Evolutionary conservation across 2,329 filamentous ascomycete species (phyloP), one percentile per base, ranked within the genome.

Genomic region (Sporothrix luriei): DNA sequence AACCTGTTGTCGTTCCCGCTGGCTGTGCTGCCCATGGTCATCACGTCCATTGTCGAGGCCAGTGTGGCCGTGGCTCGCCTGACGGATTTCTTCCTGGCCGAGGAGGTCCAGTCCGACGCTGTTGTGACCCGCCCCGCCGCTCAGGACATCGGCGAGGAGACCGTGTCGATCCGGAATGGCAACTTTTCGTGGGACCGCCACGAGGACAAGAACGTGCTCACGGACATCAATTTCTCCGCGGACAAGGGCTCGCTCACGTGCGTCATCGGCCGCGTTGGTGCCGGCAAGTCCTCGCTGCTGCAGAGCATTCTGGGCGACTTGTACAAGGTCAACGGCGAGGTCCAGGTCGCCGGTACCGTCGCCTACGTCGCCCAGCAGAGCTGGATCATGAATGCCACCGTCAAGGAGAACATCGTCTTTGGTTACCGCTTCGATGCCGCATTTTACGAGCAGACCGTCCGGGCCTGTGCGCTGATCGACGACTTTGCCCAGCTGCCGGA

Each of bases 321-420:
- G 4, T 97, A 91, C 89, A 98, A 97, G 78, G 84, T 90, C 65
- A 88, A 91, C 71, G 95, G 95, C 62, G 85, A 91, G 72, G 94
- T 97, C 4, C 84, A 91, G 69, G 85, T 99, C 11, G 89, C 91
- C 74, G 96, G 95, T 61, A 88, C 85, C 38, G 87, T 93, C 52
- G 95, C 95, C 1, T 99, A 98, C 78, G 95, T 97, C 70, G 92
- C 93, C 19, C 96, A 99, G 78, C 89, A 92, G 76, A 84, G 93
- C 24, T 99, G 96, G 95, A 91, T 99, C 67, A 94, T 98, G 89
- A 99, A 99, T 77, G 95, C 95, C 10, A 97, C 92, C 40, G 94
- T 99, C 69, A 92, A 93, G 75, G 95, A 99, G 77, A 99, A 99
- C 77, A 97, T 99, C 74, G 85, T 97, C 4, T 99, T 99, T 76